These are phyloP conservation scores for Metschnikowia cerradonensis DNA, from an alignment of 805 yeast genomes.

Conservation along the genomic window DNA sequence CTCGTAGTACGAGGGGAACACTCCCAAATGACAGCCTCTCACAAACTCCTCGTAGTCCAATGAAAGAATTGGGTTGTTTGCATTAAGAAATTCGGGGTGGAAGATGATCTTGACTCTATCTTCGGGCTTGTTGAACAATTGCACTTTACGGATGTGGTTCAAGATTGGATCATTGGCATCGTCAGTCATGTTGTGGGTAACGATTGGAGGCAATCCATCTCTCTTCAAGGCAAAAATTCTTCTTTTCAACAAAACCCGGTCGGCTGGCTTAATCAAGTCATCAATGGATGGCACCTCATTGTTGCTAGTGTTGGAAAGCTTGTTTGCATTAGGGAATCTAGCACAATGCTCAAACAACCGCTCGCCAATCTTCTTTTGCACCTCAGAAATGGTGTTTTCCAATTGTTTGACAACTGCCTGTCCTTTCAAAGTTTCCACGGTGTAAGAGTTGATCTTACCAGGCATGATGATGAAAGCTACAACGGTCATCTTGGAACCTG, in stretches of 20 bases:
- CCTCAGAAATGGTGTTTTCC: slow-evolving; percentile 83
- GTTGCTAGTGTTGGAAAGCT: slow-evolving; percentile 39
- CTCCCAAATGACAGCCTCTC: slow-evolving; percentile 96
- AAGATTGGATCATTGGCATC: slow-evolving; percentile 88
- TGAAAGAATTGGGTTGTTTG: slow-evolving; percentile 89
- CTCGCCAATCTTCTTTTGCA: slow-evolving; percentile 80
- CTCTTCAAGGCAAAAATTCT: slow-evolving; percentile 91
- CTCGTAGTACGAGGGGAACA: slow-evolving; percentile 96
- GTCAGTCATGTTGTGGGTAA: slow-evolving; percentile 94
- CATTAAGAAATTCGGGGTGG: slow-evolving; percentile 95
- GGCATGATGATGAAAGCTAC: slow-evolving; percentile 99
- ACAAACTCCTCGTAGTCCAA: slow-evolving; percentile 96
- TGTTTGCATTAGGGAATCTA: slow-evolving; percentile 48
- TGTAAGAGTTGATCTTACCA: slow-evolving; percentile 87
- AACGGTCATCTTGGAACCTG: slow-evolving; percentile 83
- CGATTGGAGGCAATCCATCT: slow-evolving; percentile 88
- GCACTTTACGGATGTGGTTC: slow-evolving; percentile 87
- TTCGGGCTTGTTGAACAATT: slow-evolving; percentile 80
- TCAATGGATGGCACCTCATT: slow-evolving; percentile 74
- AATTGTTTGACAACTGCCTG: slow-evolving; percentile 93
- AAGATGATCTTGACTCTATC: slow-evolving; percentile 93
- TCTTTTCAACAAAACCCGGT: slow-evolving; percentile 82
- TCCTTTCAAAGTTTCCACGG: slow-evolving; percentile 92
- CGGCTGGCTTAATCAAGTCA: slow-evolving; percentile 81
- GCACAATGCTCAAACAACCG: slow-evolving; percentile 89